Conservation (phyloP, 495 filamentous ascomycete species). For the Amphirosellinia nigrospora region DNA sequence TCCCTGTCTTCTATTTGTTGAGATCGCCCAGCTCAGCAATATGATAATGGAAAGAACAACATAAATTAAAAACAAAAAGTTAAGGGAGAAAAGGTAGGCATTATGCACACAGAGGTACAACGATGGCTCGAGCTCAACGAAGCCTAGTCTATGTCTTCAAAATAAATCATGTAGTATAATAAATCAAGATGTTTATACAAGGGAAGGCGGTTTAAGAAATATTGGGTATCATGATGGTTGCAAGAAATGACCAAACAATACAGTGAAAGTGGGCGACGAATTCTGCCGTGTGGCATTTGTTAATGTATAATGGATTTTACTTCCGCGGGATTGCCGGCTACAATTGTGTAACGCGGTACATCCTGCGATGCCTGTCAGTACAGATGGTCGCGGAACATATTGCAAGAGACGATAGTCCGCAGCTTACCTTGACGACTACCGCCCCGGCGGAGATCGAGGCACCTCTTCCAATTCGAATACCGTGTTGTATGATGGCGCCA, state of each 20-base stretch:
- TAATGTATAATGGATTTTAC: conserved; percentile 55
- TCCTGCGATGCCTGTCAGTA: conserved; percentile 42
- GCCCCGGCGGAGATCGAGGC: conserved; percentile 82
- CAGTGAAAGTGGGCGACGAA: conserved; percentile 16
- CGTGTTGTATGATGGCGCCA: conserved; percentile 82
- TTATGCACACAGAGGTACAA: background rate
- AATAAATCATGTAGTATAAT: conserved; percentile 12
- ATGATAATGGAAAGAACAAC: background rate
- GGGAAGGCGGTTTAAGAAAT: conserved; percentile 10
- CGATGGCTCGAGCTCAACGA: background rate
- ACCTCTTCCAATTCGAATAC: conserved; percentile 80
- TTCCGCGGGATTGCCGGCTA: conserved; percentile 67
- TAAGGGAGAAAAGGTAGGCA: background rate
- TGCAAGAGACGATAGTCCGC: background rate
- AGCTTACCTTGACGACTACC: conserved; percentile 82
- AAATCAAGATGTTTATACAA: conserved; percentile 16
- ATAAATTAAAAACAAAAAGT: background rate
- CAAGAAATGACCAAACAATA: conserved; percentile 18
- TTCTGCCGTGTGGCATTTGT: conserved; percentile 17
- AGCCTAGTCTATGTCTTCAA: conserved; percentile 19
- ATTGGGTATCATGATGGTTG: conserved; percentile 31
- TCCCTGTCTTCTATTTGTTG: background rate
- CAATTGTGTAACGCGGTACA: conserved; percentile 66
- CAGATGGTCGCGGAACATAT: background rate
- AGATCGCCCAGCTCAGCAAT: conserved; percentile 4